Percentiles rank a stretch among this genome's conserved stretches.
Evolutionary conservation across 768 basidiomycete genomes (phyloP).

Genomic region (Tulasnella sp.): DNA sequence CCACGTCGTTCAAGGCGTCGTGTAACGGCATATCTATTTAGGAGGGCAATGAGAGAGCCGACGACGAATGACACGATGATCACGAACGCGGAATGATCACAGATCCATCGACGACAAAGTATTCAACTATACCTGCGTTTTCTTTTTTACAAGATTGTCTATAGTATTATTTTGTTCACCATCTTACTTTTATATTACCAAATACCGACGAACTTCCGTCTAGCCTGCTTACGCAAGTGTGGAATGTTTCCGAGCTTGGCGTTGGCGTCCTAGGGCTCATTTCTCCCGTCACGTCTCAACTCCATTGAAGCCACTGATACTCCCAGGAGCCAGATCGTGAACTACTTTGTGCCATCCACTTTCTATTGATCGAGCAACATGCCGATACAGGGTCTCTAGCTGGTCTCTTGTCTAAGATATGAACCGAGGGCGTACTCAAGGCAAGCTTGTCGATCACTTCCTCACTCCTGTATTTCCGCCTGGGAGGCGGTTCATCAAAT

Average conservation of each 20-base stretch:
- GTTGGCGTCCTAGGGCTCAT: too few species aligned
- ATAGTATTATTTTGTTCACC: neutral
- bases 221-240: neutral
- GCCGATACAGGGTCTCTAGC: too few species aligned
- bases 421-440: too few species aligned
- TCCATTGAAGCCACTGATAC: too few species aligned
- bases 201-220: neutral
- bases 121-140: neutral
- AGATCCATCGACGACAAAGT: neutral
- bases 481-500: neutral
- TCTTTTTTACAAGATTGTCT: neutral
- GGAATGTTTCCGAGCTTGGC: neutral
- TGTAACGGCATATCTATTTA: neutral
- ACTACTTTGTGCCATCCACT: too few species aligned
- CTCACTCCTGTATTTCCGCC: neutral
- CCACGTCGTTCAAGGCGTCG: slow-evolving; percentile 17
- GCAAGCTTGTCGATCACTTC: too few species aligned
- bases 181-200: neutral
- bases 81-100: neutral
- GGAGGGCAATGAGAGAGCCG: neutral
- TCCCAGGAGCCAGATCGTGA: too few species aligned
- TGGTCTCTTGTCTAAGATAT: too few species aligned
- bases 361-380: too few species aligned
- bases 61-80: neutral
- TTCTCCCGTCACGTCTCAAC: too few species aligned